These are phyloP conservation scores for Sordaria brevicollis DNA, from an alignment of 495 filamentous ascomycete genomes.

Conservation along the genomic window DNA sequence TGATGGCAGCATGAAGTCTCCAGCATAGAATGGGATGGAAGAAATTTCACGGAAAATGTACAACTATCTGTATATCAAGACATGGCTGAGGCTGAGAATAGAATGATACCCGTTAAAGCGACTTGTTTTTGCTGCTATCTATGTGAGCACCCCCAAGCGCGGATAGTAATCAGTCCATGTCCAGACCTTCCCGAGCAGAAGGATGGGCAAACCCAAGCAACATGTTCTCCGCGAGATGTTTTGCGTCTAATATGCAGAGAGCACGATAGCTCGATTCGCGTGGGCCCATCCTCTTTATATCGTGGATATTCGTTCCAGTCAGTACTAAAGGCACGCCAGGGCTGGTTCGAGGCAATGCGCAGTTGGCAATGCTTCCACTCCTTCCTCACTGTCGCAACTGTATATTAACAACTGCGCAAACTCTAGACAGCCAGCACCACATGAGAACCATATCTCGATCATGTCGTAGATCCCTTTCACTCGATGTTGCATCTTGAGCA, in stretches of 20 bases:
- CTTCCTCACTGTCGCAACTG: background rate
- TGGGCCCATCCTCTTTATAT: too few species aligned
- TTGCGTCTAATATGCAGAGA: too few species aligned
- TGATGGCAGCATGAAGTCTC: conserved; percentile 20
- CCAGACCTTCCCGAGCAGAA: too few species aligned
- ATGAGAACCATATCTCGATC: background rate
- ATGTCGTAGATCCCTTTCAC: background rate
- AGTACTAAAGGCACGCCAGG: too few species aligned
- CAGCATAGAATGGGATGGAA: conserved; percentile 5
- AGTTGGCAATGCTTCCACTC: too few species aligned
- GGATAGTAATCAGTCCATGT: too few species aligned
- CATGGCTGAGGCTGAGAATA: conserved; percentile 7
- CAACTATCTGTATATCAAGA: background rate
- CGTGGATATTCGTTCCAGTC: too few species aligned
- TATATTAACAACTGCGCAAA: background rate
- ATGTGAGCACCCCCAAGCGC: too few species aligned
- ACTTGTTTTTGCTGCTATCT: background rate
- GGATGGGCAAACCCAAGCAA: too few species aligned
- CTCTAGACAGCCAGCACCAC: background rate
- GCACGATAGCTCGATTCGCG: too few species aligned
- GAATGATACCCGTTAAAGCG: background rate
- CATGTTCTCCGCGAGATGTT: too few species aligned
- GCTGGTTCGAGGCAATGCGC: too few species aligned
- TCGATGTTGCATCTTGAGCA: background rate
- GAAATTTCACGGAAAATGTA: conserved; percentile 2